Percentiles rank a stretch among this genome's conserved stretches.
These are phyloP conservation scores for Bipolaris cookei DNA, from an alignment of 2,329 filamentous ascomycete species.

Conservation along the genomic window DNA sequence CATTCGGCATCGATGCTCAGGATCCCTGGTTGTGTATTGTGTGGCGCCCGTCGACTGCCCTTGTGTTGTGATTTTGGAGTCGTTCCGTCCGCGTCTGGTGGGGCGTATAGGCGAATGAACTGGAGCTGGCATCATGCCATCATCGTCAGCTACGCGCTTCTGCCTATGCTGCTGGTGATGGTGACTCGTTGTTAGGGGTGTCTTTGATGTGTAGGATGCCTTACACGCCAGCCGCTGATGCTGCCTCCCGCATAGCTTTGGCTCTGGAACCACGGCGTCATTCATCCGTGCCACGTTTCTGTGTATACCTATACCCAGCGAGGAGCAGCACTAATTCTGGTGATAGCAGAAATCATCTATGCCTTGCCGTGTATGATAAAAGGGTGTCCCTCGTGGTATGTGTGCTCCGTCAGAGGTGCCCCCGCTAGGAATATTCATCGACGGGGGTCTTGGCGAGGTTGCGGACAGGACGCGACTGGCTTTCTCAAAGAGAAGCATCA, in stretches of 20 bases:
- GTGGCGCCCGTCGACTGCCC: neutral
- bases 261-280: neutral
- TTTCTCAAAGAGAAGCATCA: neutral
- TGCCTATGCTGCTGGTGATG: neutral
- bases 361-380: neutral
- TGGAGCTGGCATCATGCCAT: neutral
- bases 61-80: neutral
- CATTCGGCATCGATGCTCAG: neutral
- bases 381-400: neutral
- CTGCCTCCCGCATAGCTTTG: neutral
- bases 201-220: neutral
- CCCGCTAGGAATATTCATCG: neutral
- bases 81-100: neutral
- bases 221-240: neutral
- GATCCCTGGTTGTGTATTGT: neutral
- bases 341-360: neutral
- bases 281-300: neutral
- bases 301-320: neutral
- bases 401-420: slow-evolving; percentile 2
- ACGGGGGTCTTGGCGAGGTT: neutral
- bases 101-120: neutral
- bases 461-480: neutral
- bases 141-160: neutral
- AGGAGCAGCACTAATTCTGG: neutral
- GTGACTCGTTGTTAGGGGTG: neutral